These are phyloP conservation scores for Cyathus striatus DNA, from an alignment of 768 basidiomycete genomes.

Conservation along the genomic window DNA sequence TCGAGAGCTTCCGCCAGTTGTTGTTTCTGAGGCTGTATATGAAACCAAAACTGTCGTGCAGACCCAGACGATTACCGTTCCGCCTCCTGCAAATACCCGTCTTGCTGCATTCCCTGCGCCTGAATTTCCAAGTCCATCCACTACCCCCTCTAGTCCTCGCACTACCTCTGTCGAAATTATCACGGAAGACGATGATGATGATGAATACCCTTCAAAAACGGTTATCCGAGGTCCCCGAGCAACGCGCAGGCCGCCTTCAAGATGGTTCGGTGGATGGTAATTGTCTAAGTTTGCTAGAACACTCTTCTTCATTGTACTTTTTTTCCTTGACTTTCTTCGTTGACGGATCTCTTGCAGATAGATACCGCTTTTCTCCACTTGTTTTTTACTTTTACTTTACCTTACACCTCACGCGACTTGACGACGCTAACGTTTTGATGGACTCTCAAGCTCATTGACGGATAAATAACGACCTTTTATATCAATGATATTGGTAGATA, in stretches of 20 bases:
- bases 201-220: conserved; percentile 31
- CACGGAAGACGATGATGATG: conserved; percentile 58
- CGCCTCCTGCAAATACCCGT: conserved; percentile 76
- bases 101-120: conserved; percentile 70
- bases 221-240: conserved; percentile 40
- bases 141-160: conserved; percentile 59
- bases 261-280: conserved; percentile 63
- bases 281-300: too few relatives aligned
- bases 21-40: conserved; percentile 40
- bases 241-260: conserved; percentile 43
- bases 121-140: conserved; percentile 51
- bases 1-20: conserved; percentile 41
- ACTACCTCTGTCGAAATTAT: conserved; percentile 70
- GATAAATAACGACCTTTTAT: conserved; percentile 19
- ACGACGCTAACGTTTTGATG: conserved; percentile 23
- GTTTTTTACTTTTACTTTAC: conserved; percentile 5
- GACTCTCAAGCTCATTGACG: conserved; percentile 16
- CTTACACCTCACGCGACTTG: conserved; percentile 7
- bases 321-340: conserved; percentile 7
- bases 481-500: conserved; percentile 25
- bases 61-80: conserved; percentile 64
- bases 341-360: not conserved
- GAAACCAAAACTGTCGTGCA: conserved; percentile 63
- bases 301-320: conserved; percentile 27
- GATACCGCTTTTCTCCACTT: not conserved